Percentiles rank a stretch among this genome's conserved stretches.
Evolutionary conservation across 768 basidiomycete species (phyloP).

Genomic region (Terana coerulea): DNA sequence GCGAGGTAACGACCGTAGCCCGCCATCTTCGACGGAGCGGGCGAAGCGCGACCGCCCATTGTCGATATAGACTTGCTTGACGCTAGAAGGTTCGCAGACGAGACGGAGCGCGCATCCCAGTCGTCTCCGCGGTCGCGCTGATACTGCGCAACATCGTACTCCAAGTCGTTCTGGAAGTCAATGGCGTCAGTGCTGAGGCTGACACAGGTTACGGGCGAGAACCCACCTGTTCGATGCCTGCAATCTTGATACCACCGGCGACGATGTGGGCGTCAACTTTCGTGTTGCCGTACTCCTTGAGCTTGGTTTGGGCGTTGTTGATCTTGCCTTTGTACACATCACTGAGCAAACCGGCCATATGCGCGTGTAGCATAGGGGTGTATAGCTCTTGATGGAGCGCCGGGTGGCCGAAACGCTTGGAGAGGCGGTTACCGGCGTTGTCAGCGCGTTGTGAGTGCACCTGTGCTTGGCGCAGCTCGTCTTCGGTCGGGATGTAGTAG

Average conservation of each 20-base stretch:
- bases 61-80: conserved; percentile 35
- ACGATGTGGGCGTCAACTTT: conserved; percentile 71
- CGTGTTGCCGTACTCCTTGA: conserved; percentile 78
- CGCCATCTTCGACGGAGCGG: conserved; percentile 31
- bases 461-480: conserved; percentile 70
- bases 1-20: conserved; percentile 60
- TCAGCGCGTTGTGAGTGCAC: conserved; percentile 80
- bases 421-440: conserved; percentile 65
- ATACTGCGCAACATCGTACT: conserved; percentile 79
- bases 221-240: conserved; percentile 69
- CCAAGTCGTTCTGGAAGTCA: conserved; percentile 54
- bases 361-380: conserved; percentile 83
- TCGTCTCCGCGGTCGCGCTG: conserved; percentile 84
- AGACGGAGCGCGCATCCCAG: conserved; percentile 81
- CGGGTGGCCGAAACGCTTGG: conserved; percentile 94
- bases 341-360: conserved; percentile 74
- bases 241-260: conserved; percentile 79
- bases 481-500: conserved; percentile 80
- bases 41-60: conserved; percentile 35
- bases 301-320: conserved; percentile 53
- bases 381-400: conserved; percentile 83
- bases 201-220: background rate
- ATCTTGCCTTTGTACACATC: conserved; percentile 79
- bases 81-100: conserved; percentile 50
- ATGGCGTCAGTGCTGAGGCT: background rate